Evolutionary conservation across 768 basidiomycete genomes (phyloP), one percentile per base, ranked within the genome.

Genomic region (Mrakia gelida): DNA sequence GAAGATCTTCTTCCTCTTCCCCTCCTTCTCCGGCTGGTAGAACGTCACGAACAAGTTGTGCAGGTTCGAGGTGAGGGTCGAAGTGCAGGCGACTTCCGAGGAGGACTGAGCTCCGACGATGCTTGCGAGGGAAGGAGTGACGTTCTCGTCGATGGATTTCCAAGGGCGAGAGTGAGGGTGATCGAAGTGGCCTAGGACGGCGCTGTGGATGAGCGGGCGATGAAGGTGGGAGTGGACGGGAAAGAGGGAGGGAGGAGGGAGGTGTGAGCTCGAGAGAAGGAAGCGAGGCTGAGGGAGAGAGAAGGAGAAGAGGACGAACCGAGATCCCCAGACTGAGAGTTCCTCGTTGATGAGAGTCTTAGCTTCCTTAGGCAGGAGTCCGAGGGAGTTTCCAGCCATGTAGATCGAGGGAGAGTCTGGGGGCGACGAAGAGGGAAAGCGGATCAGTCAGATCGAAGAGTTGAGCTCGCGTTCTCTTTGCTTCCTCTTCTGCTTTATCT

Each of bases 321-420:
- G 81, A 76, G 90, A 88, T 49, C 88, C 90, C 97, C 97, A 99
- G 41, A 91, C 90, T 71, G 88, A 83, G 72, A 98, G 84, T 84
- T 99, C 97, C 84, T 96, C 89, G 80, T 91, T 86, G 23, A 98
- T 86, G 63, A 95, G 87, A 79, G 87, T 83, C 80, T 88, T 88
- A 43, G 95, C 92, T 54, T 89, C 87, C 83, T 90, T 92, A 63
- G 92, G 89, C 82, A 93, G 86, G 75, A 91, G 87, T 6, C 97
- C 97, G 15, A 98, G 88, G 34, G 95, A 98, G 86, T 99, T 98
- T 49, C 97, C 97, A 83, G 93, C 95, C 73, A 99, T 90, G 84
- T 99, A 99, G 49, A 90, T 89, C 84, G 89, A 90, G 75, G 86
- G 85, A 75, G 82, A 83, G 71, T 89, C 89, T 87, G 84, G 75